Conservation (phyloP, 495 filamentous ascomycete genomes). For the Xylaria sp. region DNA sequence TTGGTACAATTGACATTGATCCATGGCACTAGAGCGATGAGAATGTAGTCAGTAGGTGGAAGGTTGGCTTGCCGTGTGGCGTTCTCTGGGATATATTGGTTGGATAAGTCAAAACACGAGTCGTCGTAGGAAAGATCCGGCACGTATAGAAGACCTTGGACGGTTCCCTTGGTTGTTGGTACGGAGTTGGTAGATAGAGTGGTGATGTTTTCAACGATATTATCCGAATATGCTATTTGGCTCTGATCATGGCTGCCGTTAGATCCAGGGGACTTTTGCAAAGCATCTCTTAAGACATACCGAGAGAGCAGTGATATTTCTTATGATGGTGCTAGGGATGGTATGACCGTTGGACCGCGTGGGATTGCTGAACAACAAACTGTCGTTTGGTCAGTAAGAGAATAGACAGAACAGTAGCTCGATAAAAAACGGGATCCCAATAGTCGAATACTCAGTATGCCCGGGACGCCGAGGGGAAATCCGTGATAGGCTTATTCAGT, state of each 20-base stretch:
- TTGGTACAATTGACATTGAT: slow-evolving; percentile 70
- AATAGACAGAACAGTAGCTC: not conserved
- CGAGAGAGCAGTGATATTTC: slow-evolving; percentile 56
- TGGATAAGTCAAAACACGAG: slow-evolving; percentile 65
- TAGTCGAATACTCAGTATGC: not conserved
- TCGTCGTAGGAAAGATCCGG: slow-evolving; percentile 66
- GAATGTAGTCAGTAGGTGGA: slow-evolving; percentile 65
- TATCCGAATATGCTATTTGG: slow-evolving; percentile 69
- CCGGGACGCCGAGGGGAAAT: not conserved
- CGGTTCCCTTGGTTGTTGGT: slow-evolving; percentile 57
- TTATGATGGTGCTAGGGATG: slow-evolving; percentile 53
- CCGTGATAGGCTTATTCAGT: no score
- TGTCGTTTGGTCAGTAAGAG: slow-evolving; percentile 28
- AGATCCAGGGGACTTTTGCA: not conserved
- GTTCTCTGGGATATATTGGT: slow-evolving; percentile 70
- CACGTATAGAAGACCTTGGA: slow-evolving; percentile 82
- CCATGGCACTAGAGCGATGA: slow-evolving; percentile 93
- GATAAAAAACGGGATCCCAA: not conserved
- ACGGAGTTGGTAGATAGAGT: slow-evolving; percentile 71
- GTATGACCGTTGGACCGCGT: slow-evolving; percentile 49
- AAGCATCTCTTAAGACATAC: slow-evolving; percentile 41
- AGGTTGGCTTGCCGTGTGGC: slow-evolving; percentile 75
- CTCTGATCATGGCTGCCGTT: slow-evolving; percentile 48
- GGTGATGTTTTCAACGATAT: slow-evolving; percentile 65
- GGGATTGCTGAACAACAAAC: slow-evolving; percentile 58